Evolutionary conservation across 768 basidiomycete species (phyloP), one percentile per base, ranked within the genome.

Genomic region (Amanita rubescens): DNA sequence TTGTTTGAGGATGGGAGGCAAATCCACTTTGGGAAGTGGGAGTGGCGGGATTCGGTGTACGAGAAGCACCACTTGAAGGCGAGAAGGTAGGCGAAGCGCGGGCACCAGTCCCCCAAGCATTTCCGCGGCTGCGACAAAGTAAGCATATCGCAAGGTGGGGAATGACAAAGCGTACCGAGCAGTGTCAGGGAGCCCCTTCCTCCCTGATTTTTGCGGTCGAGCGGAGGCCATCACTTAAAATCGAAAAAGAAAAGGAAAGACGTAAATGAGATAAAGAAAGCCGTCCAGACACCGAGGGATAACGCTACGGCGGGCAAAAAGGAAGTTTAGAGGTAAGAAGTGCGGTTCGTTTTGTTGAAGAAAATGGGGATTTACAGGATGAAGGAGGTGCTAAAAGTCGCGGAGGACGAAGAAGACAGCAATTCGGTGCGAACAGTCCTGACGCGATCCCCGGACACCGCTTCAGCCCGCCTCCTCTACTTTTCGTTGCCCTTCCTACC

Each of bases 61-160:
- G 70, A 48, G 70, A 67, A 30, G 71, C 62, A 56, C 61, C 67
- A 57, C 59, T 67, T 34, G 76, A 69, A 2, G 85, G 77, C 55
- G 85, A 83, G 68, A 82, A 88, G 2, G 85, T 84, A 15, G 86
- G 82, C 48, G 87, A 85, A 53, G 82, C 74, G 53, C 87, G 81
- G 50, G 84, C 68, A 51, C 79, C 80, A 59, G 78, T 68, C 34
- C 64, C 64, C 88, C 87, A 90, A 25, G 87, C 85, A 57, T 75
- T 67, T 50, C 69, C 59, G 39, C 67, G 58, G 57, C 72, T 71
- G 54, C 66, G 69, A 57, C 30, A 37, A n/a, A 43, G 57, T 60
- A 41, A n/a, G 55, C 53, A 51, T 55, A 54, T 49, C 46, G 59
- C 49, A 48, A 57, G 53, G 57, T 53, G 45, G 37, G 53, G 38